A percentile compares a stretch with the other conserved stretches of the same genome.
phyloP scores from a whole-genome alignment of 2,329 filamentous ascomycete species.

The Aspergillus luchuensis region DNA sequence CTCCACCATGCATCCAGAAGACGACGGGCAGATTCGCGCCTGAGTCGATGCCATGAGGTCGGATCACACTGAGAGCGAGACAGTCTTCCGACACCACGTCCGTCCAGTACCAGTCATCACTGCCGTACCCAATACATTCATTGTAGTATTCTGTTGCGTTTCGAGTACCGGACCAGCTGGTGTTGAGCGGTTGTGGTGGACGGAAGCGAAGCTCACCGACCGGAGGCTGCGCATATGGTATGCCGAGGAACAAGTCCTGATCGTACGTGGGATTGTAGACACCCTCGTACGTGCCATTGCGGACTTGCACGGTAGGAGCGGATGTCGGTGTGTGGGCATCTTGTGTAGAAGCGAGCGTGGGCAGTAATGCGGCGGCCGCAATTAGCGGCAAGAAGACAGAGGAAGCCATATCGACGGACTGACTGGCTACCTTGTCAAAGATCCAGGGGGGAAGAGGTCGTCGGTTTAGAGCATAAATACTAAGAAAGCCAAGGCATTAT shows the following conservation, averaged over 20 bases:
- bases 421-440: no score
- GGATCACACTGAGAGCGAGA: constrained; percentile 26
- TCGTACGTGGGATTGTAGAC: constrained; percentile 11
- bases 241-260: constrained; percentile 25
- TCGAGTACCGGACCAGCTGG: constrained; percentile 5
- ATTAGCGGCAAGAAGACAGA: not conserved
- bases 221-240: constrained; percentile 22
- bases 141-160: constrained; percentile 12
- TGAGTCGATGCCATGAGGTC: constrained; percentile 11
- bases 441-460: no score
- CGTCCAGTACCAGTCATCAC: not conserved
- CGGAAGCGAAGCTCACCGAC: constrained; percentile 11
- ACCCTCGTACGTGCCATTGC: constrained; percentile 20
- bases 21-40: constrained; percentile 19
- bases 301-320: not conserved
- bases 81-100: constrained; percentile 22
- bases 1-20: constrained; percentile 33
- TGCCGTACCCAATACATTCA: constrained; percentile 7
- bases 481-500: no score
- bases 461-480: no score
- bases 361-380: not conserved
- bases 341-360: not conserved
- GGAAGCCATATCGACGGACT: not conserved
- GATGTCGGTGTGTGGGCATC: not conserved
- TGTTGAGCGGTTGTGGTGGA: constrained; percentile 14